Base-by-base conservation (phyloP, 1,284 basidiomycete species). In the Pseudozyma hubeiensis region DNA sequence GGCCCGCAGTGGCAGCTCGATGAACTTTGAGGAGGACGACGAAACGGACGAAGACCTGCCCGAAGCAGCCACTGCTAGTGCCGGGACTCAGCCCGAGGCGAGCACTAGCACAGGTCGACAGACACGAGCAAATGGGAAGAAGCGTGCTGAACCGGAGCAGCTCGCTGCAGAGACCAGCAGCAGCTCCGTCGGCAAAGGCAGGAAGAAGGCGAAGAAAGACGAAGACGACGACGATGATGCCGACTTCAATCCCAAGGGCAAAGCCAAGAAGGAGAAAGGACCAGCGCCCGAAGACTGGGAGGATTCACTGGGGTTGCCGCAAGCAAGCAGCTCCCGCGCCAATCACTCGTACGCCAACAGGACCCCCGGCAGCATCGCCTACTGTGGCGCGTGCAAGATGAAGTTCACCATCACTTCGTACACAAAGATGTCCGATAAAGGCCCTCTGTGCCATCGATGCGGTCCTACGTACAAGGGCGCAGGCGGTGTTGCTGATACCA, bases 401-500 rank as follows among this genome's bases (percentile, higher is more conserved):
- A 89, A 90, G 77, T 97, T 97, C 84, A 94, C 93, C 17, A 91
- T 96, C 77, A 83, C 83, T 5, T 79, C 81, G 93, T 97, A 86
- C 66, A 92, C 87, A 8, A 64, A 69, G 50, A 51, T 68, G 51
- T 63, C 53, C 7, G 60, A 70, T 17, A 61, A 66, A 39, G 73
- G 75, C 29, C 62, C 67, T 0, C 58, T 77, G 16, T 79, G 77
- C 52, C 77, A 79, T 53, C 64, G 64, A 31, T 80, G 80, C 33
- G 78, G 78, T 14, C 64, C 71, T 2, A 31, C 58, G 19, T 74
- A 74, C 55, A 56, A 67, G 35, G 52, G 63, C 7, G 53, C 56
- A 8, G 69, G 61, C 19, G 58, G 59, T 34, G 51, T 40, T n/a
- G 24, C 60, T 24, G 58, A 61, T 43, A 50, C 34, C 17, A 70